Conservation (phyloP, 768 basidiomycete species). For the Termitomyces bulborhizus region DNA sequence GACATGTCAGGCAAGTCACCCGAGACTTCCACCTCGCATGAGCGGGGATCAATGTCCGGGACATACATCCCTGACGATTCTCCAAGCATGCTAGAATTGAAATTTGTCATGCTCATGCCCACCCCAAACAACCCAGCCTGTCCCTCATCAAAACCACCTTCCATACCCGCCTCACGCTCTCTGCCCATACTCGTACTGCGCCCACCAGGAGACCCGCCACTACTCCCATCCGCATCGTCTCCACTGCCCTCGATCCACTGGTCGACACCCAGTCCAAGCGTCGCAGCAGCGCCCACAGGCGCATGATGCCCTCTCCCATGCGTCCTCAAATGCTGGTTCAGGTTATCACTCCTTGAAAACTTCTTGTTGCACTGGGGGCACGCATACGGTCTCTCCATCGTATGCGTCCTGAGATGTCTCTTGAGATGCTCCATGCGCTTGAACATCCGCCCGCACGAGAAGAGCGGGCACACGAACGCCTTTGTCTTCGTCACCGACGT, state of each 20-base stretch:
- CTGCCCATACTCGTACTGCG: constrained; percentile 15
- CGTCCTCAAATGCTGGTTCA: constrained; percentile 81
- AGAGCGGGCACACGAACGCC: constrained; percentile 77
- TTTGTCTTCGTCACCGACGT: constrained; percentile 40
- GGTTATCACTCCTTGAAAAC: constrained; percentile 86
- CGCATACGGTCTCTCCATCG: constrained; percentile 78
- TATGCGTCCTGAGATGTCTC: constrained; percentile 83
- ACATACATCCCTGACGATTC: constrained; percentile 9
- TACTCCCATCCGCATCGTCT: constrained; percentile 18
- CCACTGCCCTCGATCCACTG: constrained; percentile 13
- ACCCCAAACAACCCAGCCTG: constrained; percentile 21
- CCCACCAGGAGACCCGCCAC: constrained; percentile 17
- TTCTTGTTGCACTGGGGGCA: constrained; percentile 72
- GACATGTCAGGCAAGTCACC: constrained; percentile 47
- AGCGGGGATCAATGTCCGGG: constrained; percentile 37
- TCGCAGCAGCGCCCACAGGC: constrained; percentile 4
- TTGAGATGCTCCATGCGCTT: constrained; percentile 91
- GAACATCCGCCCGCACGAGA: constrained; percentile 80
- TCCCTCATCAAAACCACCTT: constrained; percentile 22
- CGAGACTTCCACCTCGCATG: constrained; percentile 56
- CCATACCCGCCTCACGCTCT: constrained; percentile 13
- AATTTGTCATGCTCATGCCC: constrained; percentile 19
- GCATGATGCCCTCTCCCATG: constrained; percentile 42
- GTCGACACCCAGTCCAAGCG: constrained; percentile 6
- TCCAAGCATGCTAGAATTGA: constrained; percentile 10